Base-by-base conservation (phyloP, 179 eudicot species). In the Silene coronaria region DNA sequence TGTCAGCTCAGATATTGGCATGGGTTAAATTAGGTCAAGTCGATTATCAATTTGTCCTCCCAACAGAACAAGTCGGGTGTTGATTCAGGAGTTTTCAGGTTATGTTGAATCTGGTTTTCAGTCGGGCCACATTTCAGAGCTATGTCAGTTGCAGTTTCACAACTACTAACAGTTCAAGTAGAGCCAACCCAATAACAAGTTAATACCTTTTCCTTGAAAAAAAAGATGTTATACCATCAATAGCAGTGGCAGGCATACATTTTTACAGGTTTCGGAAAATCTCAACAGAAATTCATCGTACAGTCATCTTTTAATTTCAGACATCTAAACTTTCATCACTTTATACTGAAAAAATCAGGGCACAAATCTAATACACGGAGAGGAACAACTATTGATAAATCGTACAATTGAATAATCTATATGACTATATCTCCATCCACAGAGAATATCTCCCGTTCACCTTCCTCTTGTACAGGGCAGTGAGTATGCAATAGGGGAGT, bases 331-430 rank as follows among this genome's bases (percentile, higher is more conserved):
- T 27, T 30, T 16, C 69, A 65, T 65, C 34, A 30, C 23, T 65
- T 5, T 62, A 62, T 26, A 62, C 28, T 62, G 34, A 62, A 62
- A 28, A 65, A 27, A 28, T 30, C 32, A 65, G 69, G 10, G 69
- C 69, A 13, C 45, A 30, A 65, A 65, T 32, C 30, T 9, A 34
- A 65, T 65, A 65, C 69, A 36, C 0, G 19, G 45, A 10, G 22
- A 67, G 22, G 30, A 70, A 70, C n/a, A 67, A 67, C 51, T n/a
- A 65, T 57, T 67, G 74, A 61, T 32, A 23, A 27, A 61, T 77
- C 70, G 19, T 70, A 48, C 76, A 61, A 76, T 34, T 19, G 17
- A 57, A 68, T 9, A 64, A 70, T 57, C 16, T 21, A 30, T 17
- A 42, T 63, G 60, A 61, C 71, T 46, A 27, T 30, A 59, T 45